Base-by-base conservation (phyloP, 345 rosid genomes). In the Gossypium arboreum region DNA sequence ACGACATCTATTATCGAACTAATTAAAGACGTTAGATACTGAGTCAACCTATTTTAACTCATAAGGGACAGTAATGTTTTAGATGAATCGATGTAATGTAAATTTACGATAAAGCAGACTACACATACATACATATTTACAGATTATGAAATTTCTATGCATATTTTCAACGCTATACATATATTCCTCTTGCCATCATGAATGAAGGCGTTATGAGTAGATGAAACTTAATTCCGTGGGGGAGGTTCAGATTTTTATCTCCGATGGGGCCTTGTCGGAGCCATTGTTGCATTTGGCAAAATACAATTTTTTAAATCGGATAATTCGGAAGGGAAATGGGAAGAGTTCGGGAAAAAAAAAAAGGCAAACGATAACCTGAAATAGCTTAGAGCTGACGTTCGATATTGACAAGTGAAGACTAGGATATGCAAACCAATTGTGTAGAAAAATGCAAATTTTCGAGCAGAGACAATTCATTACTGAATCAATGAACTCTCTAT, bases 321-420 rank as follows among this genome's bases (percentile, higher is more conserved):
- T 20, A 54, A 24, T 16, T 27, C 8, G 24, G 17, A 18, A 27
- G 54, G 44, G 7, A 62, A 12, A 25, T 5, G 27, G 0, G 3
- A 64, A 27, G 41, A n/a, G 45, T 47, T 51, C 41, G 7, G 7
- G 9, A 2, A 3, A 51, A 51, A 51, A 5, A 5, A 17, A 1
- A 60, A 18, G 62, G 74, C 10, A 7, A 17, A 55, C 15, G 98
- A 17, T 81, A 79, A 92, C 98, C 98, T 86, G 60, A 91, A 89
- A 66, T 94, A 85, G 85, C 98, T 94, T 81, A 86, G 85, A 74
- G 98, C 95, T n/a, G 98, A 93, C 99, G 93, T 92, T 60, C 97
- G 86, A 86, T 95, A 95, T 63, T 91, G 97, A 84, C 99, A 91
- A 58, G 96, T 85, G 78, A 93, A 95, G 29, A 95, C 97, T 62